Conservation (phyloP, 2,329 filamentous ascomycete species). For the Neurospora crassa region DNA sequence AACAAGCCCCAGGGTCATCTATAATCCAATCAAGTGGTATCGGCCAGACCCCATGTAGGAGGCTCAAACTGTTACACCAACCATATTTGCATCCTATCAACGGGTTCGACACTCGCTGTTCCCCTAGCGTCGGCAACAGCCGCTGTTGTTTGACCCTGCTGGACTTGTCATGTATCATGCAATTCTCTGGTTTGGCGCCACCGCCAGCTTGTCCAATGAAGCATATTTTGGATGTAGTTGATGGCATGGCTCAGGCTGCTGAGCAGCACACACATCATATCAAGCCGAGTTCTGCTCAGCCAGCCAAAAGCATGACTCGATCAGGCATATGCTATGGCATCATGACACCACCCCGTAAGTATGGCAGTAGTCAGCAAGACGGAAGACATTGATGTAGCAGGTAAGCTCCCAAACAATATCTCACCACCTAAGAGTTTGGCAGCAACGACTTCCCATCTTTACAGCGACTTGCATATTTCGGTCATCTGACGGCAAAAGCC, state of each 20-base stretch:
- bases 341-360: not conserved
- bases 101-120: not conserved
- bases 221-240: not conserved
- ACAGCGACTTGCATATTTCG: not conserved
- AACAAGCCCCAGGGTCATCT: not conserved
- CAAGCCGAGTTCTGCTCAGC: not conserved
- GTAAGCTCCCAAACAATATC: not conserved
- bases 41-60: not conserved
- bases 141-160: not conserved
- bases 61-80: not conserved
- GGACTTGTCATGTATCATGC: not conserved
- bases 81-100: not conserved
- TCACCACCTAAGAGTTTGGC: not conserved
- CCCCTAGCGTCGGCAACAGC: not conserved
- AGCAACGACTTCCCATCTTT: not conserved
- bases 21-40: not conserved
- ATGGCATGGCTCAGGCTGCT: not conserved
- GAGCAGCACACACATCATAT: not conserved
- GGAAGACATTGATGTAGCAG: not conserved
- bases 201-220: not conserved
- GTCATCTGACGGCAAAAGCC: not conserved
- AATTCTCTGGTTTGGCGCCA: not conserved
- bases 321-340: not conserved
- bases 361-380: not conserved
- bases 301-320: not conserved